phyloP scores from a whole-genome alignment of 495 filamentous ascomycete genomes.

The Bacidia rubella region DNA sequence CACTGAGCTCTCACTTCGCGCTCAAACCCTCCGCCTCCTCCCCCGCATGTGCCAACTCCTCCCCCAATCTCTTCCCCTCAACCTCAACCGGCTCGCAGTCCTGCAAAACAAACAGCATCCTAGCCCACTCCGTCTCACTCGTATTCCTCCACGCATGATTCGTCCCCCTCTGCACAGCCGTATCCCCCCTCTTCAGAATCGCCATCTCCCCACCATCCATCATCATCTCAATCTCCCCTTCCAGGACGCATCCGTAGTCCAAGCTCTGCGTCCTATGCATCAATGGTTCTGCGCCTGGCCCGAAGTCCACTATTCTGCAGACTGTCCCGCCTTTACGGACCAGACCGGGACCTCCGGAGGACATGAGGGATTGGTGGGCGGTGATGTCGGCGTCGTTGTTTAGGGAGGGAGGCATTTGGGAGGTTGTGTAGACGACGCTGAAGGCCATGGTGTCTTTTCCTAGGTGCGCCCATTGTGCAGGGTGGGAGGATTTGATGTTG shows the following conservation, averaged over 20 bases:
- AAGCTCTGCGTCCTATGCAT: slow-evolving; percentile 62
- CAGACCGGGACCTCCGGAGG: slow-evolving; percentile 22
- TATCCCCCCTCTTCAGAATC: slow-evolving; percentile 45
- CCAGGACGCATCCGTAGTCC: slow-evolving; percentile 67
- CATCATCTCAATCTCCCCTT: slow-evolving; percentile 51
- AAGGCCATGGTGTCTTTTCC: slow-evolving; percentile 18
- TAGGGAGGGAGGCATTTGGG: slow-evolving; percentile 33
- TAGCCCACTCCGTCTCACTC: slow-evolving; percentile 39
- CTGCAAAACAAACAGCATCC: slow-evolving; percentile 44
- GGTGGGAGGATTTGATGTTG: slow-evolving; percentile 19
- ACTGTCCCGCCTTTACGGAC: slow-evolving; percentile 19
- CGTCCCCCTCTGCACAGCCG: slow-evolving; percentile 50
- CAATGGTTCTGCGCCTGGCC: slow-evolving; percentile 13
- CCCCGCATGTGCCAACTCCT: slow-evolving; percentile 28
- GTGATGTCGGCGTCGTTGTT: slow-evolving; percentile 40
- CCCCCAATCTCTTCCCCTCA: slow-evolving; percentile 24
- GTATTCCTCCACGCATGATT: slow-evolving; percentile 56
- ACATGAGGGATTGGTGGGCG: slow-evolving; percentile 17
- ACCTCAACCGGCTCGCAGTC: slow-evolving; percentile 23
- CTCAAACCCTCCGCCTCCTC: slow-evolving; percentile 5
- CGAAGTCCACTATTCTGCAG: slow-evolving; percentile 20
- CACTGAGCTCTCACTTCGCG: background rate
- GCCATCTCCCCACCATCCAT: slow-evolving; percentile 46
- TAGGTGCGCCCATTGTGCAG: slow-evolving; percentile 16
- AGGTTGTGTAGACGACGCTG: slow-evolving; percentile 34